These are phyloP conservation scores for Thelonectria rubi DNA, from an alignment of 2,329 filamentous ascomycete species.

Conservation along the genomic window DNA sequence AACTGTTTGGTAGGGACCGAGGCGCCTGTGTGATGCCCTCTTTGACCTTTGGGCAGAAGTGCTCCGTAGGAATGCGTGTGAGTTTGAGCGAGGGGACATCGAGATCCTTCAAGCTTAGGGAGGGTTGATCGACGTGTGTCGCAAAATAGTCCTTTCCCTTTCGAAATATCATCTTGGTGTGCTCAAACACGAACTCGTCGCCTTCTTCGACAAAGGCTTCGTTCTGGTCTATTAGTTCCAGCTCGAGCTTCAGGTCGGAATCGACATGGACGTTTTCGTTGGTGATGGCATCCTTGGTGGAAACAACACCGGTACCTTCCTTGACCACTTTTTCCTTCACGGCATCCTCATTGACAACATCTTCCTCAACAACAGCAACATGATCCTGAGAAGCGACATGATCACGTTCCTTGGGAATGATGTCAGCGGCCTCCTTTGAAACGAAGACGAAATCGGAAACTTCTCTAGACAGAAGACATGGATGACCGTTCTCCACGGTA, in stretches of 20 bases:
- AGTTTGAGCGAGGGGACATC: neutral
- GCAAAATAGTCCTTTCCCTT: neutral
- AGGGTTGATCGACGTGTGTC: neutral
- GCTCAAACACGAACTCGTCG: neutral
- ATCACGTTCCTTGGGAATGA: too few species aligned
- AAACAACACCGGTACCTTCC: too few species aligned
- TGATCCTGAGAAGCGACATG: too few species aligned
- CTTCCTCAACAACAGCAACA: too few species aligned
- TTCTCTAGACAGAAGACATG: too few species aligned
- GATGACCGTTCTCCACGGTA: too few species aligned
- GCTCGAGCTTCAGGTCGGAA: neutral
- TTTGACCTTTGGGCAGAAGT: neutral
- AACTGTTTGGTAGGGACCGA: neutral
- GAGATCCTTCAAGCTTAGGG: neutral
- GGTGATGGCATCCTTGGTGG: too few species aligned
- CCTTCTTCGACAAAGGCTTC: neutral
- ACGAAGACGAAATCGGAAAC: too few species aligned
- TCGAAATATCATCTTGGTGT: neutral
- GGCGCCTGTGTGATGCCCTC: neutral
- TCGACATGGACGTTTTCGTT: too few species aligned
- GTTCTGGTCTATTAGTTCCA: neutral
- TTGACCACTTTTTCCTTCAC: too few species aligned
- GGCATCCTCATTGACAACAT: too few species aligned
- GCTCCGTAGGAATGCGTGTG: neutral
- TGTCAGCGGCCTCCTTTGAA: too few species aligned